These are phyloP conservation scores for Phanerochaete sordida DNA, from an alignment of 768 basidiomycete species.

Conservation along the genomic window DNA sequence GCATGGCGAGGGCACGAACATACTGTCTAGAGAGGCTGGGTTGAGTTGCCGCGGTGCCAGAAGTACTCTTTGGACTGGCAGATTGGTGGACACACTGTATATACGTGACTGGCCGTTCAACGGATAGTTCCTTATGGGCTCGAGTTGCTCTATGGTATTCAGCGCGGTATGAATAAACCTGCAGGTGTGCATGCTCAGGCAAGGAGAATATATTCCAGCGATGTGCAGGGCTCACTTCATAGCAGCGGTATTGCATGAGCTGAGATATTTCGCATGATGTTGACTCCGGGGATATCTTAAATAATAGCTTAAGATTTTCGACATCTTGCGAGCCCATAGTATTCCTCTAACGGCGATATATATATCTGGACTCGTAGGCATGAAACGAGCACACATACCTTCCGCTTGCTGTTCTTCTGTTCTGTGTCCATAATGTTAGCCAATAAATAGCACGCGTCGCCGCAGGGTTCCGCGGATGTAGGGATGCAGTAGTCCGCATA, in stretches of 20 bases:
- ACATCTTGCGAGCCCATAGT: slow-evolving; percentile 24
- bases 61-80: too few relatives aligned
- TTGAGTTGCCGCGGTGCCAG: too few relatives aligned
- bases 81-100: too few relatives aligned
- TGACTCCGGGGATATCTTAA: slow-evolving; percentile 41
- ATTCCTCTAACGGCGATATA: too few relatives aligned
- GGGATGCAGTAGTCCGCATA: neutral
- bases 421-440: neutral
- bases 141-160: neutral
- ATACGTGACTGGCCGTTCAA: too few relatives aligned
- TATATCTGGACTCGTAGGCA: too few relatives aligned
- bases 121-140: too few relatives aligned
- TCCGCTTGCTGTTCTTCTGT: neutral
- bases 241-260: slow-evolving; percentile 56
- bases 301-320: slow-evolving; percentile 35
- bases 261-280: slow-evolving; percentile 52
- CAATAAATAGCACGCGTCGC: neutral
- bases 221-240: slow-evolving; percentile 39
- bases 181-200: neutral
- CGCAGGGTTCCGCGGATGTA: neutral
- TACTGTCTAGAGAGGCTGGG: too few relatives aligned
- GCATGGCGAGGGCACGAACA: too few relatives aligned
- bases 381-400: neutral
- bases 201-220: too few relatives aligned
- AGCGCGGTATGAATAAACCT: neutral